Percentiles rank a stretch among this genome's conserved stretches.
phyloP scores from a whole-genome alignment of 345 rosid genomes.

The Rhodamnia rubescens region DNA sequence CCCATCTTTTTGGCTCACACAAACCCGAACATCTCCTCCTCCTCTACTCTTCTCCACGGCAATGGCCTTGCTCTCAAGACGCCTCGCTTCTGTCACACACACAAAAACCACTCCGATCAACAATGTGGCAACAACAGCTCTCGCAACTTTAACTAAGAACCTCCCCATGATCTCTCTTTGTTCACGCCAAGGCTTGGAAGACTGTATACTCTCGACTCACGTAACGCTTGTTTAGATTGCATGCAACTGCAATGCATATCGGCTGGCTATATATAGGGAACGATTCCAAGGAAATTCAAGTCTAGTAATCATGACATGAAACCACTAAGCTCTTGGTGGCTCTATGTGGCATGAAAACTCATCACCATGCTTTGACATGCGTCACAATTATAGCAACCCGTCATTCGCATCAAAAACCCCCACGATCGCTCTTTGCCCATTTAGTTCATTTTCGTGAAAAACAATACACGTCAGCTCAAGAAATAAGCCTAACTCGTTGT shows the following conservation, averaged over 20 bases:
- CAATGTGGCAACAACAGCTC: neutral
- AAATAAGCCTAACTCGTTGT: neutral
- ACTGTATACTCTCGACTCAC: neutral
- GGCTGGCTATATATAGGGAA: neutral
- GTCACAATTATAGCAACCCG: neutral
- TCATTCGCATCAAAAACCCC: neutral
- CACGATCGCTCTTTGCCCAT: neutral
- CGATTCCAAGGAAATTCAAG: neutral
- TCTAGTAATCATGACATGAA: neutral
- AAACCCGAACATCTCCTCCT: neutral
- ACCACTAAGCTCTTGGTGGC: neutral
- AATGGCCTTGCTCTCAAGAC: neutral
- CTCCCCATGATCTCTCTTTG: neutral
- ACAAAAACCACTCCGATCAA: neutral
- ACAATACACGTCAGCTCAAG: neutral
- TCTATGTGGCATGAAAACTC: neutral
- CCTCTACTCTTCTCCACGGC: neutral
- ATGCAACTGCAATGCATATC: neutral
- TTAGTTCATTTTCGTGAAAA: neutral
- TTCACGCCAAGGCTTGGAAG: neutral
- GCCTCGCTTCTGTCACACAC: neutral
- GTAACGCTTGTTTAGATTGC: neutral
- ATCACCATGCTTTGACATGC: neutral
- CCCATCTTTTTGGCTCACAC: neutral
- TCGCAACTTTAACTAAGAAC: neutral